A percentile compares a stretch with the other conserved stretches of the same genome.
Evolutionary conservation across 495 filamentous ascomycete genomes (phyloP).

Genomic region (Neurospora sp.): DNA sequence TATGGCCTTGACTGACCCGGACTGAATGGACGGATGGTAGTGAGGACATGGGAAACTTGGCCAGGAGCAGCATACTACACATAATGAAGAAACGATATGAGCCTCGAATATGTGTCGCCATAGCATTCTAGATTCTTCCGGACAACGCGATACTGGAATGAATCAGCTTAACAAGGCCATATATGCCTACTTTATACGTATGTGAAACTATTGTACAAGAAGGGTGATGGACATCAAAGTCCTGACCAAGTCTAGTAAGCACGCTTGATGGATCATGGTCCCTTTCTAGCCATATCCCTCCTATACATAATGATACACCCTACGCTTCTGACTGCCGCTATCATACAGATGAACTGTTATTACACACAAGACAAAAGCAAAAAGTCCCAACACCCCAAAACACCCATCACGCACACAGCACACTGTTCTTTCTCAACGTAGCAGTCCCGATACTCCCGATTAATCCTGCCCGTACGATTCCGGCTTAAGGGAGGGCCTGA

Average conservation of each 20-base stretch:
- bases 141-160: not conserved
- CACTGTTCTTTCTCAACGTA: slow-evolving; percentile 14
- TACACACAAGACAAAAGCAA: not conserved
- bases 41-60: not conserved
- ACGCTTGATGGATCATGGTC: not conserved
- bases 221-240: slow-evolving; percentile 3
- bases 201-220: slow-evolving; percentile 19
- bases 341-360: not conserved
- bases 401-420: not conserved
- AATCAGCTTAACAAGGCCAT: not conserved
- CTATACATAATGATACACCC: not conserved
- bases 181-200: not conserved
- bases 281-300: not conserved
- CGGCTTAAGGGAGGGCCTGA: not conserved
- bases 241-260: not conserved
- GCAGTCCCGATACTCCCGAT: too few relatives aligned
- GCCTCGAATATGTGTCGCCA: not conserved
- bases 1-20: not conserved
- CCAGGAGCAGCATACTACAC: not conserved
- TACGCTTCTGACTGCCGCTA: not conserved
- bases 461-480: too few relatives aligned
- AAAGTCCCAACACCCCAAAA: not conserved
- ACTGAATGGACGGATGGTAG: not conserved
- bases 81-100: not conserved
- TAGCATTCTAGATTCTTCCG: not conserved